Evolutionary conservation across 2,329 filamentous ascomycete species (phyloP), one percentile per base, ranked within the genome.

Genomic region (Fusarium guadeloupense): DNA sequence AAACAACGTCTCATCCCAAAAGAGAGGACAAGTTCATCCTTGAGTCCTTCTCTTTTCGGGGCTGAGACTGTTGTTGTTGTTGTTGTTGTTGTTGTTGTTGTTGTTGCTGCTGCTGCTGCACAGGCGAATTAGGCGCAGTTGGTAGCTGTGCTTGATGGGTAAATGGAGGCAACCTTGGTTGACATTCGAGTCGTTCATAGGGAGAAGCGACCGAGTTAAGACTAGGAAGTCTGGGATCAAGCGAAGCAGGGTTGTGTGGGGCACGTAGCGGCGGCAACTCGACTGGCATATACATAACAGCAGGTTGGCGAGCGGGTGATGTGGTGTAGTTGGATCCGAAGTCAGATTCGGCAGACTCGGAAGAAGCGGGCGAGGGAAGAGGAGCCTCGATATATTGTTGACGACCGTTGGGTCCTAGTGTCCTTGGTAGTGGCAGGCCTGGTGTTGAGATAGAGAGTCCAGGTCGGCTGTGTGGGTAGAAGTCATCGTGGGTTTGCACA

Each of bases 301-400:
- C 71, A 77, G 67, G 54, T 31, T 59, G 70, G 70, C 77, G 69
- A 14, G 70, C 14, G n/a, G 86, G 85, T 10, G 87, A 89, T 25
- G 82, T 82, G 5, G 86, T 87, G 71, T 85, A 85, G 51, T 84
- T 81, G 2, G 87, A 89, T 60, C 84, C 83, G 23, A 80, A 79
- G 72, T 95, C 91, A 1, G 90, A 92, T 43, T 81, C 78, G 3
- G 89, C 91, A 1, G 77, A 78, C 23, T 73, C 70, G 33, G 83
- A 80, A 47, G 71, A 71, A 49, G 67, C 71, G 6, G 77, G 77
- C 7, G 77, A 78, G 3, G 74, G 72, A 6, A 78, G 68, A 21
- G 74, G 73, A 9, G 71, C 68, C 14, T 77, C 74, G 16, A 70
- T 30, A 69, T 70, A 72, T 9, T 59, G 56, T 13, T 70, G 66